phyloP scores from a whole-genome alignment of 2,329 filamentous ascomycete genomes.

The Colletotrichum siamense region DNA sequence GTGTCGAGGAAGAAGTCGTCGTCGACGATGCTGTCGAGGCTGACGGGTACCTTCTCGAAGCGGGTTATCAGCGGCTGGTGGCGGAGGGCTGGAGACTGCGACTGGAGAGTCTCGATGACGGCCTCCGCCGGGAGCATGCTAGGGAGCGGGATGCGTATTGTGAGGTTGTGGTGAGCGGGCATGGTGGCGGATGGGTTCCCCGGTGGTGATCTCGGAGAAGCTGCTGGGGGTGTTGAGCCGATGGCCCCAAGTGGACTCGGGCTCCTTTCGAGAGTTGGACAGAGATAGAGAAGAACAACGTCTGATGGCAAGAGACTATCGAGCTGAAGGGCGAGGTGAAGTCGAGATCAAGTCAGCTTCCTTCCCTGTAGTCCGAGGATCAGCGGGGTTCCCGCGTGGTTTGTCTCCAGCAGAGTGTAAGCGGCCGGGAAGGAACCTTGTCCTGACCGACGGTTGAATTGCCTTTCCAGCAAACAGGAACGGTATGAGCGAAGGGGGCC shows the following conservation, averaged over 20 bases:
- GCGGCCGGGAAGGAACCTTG: background rate
- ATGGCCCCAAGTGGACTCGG: background rate
- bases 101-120: constrained; percentile 44
- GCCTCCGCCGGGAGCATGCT: constrained; percentile 38
- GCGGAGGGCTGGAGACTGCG: constrained; percentile 45
- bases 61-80: constrained; percentile 42
- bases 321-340: background rate
- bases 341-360: background rate
- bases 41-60: constrained; percentile 38
- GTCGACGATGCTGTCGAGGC: constrained; percentile 36
- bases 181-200: background rate
- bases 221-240: background rate
- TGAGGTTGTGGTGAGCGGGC: constrained; percentile 36
- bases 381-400: background rate
- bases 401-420: background rate
- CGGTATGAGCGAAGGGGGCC: background rate
- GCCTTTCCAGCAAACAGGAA: background rate
- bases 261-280: background rate
- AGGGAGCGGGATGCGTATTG: constrained; percentile 48
- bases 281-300: background rate
- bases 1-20: constrained; percentile 47
- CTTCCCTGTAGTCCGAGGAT: constrained; percentile 9
- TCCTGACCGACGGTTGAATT: background rate
- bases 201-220: background rate
- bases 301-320: background rate